Percentiles rank a stretch among this genome's conserved stretches.
Conservation (phyloP, 306 rosid species). For the Astragalus membranaceus region DNA sequence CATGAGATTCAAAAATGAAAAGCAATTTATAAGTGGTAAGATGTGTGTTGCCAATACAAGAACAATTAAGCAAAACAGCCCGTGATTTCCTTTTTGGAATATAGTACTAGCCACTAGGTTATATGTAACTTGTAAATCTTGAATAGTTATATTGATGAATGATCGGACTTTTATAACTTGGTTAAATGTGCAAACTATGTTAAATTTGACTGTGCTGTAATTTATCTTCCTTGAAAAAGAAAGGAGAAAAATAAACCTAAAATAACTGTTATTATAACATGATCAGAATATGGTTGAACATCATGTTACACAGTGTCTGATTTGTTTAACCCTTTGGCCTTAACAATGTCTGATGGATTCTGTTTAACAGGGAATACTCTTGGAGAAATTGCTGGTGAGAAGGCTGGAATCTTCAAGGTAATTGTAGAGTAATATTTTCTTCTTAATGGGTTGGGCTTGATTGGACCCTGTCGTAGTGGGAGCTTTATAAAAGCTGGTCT, state of each 20-base stretch:
- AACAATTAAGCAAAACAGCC: neutral
- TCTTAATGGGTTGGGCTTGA: neutral
- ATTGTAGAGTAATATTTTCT: neutral
- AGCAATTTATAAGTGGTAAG: neutral
- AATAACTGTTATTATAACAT: neutral
- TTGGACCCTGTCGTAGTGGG: neutral
- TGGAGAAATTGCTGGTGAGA: slow-evolving; percentile 91
- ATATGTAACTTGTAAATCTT: slow-evolving; percentile 4
- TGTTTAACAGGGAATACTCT: slow-evolving; percentile 63
- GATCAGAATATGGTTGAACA: neutral
- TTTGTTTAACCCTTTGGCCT: slow-evolving; percentile 17
- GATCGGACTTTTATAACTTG: neutral
- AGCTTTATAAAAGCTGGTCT: neutral
- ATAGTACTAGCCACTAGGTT: neutral
- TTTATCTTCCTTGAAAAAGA: neutral
- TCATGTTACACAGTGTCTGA: neutral
- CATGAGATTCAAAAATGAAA: neutral
- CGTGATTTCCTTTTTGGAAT: neutral
- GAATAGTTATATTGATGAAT: neutral
- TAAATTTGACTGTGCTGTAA: neutral
- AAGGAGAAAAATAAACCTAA: neutral
- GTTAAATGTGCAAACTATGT: neutral
- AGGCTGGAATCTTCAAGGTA: slow-evolving; percentile 98
- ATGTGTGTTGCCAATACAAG: neutral
- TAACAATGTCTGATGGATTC: slow-evolving; percentile 22